Base-by-base conservation (phyloP, 768 basidiomycete species). In the Naganishia vishniacii region DNA sequence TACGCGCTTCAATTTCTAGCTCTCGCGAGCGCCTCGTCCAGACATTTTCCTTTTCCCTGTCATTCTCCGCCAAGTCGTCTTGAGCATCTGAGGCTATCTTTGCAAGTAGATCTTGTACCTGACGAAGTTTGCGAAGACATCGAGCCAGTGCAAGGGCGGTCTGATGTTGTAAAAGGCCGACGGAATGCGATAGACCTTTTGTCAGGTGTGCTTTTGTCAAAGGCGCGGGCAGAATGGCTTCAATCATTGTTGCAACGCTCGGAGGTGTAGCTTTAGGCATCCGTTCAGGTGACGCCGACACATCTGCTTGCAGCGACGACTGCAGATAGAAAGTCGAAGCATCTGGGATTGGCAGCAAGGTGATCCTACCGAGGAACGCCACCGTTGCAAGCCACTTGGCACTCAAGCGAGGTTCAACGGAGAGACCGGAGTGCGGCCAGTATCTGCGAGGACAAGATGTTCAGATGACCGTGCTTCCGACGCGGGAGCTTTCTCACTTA, bases 381-480 rank as follows among this genome's bases (percentile, higher is more conserved):
- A 95, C 85, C 64, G 91, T 94, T 0, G 87, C 84, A 32, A 97
- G 85, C 92, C 94, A 98, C 72, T 71, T 61, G 1, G 75, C 69
- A 37, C 66, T 64, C 1, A 75, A 61, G 37, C 70, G 59, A 13
- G 75, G 75, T 12, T 77, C 75, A 4, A 77, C 65, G 11, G 72
- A 70, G 12, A 77, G 48, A 8, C 73, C 75, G 7, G 74, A 77
- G 65, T 77, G 70, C 4, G 75, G 69, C 75, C 75, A 77, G 64
- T 75, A 77, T 11, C 75, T 75, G 53, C 9, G 20, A 26, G 15
- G 7, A 16, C 34, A 51, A 65, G 20, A 37, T 11, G 12, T 11
- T 37, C 18, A 25, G 37, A 20, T 12, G 25, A 20, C 13, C n/a
- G 12, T 41, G 18, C 4, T 25, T 4, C 4, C 28, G 23, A 41